These are phyloP conservation scores for Eimeria necatrix DNA, from an alignment of 169 alveolate genomes.

Conservation along the genomic window DNA sequence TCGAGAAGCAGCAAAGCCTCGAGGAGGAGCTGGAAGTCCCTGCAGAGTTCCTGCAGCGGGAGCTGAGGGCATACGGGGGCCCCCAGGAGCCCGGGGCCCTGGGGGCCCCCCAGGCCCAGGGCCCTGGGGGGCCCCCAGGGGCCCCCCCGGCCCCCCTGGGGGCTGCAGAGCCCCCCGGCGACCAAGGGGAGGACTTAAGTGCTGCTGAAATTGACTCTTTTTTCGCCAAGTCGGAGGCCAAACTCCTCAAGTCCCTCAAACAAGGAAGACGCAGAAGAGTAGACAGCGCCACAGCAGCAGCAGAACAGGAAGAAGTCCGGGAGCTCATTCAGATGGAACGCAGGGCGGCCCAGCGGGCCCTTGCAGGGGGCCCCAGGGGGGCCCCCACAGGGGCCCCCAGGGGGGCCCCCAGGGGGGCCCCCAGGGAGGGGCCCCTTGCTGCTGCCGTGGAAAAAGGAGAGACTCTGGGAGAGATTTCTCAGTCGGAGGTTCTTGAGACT, in stretches of 20 bases:
- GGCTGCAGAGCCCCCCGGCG: no score
- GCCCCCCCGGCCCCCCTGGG: no score
- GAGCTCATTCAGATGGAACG: no score
- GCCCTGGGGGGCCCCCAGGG: no score
- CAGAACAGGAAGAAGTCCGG: neutral
- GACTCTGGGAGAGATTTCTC: neutral
- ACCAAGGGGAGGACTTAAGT: neutral
- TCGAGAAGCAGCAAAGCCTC: neutral
- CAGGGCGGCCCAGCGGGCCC: no score
- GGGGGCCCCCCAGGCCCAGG: no score
- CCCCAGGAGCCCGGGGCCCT: neutral
- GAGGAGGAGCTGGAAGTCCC: neutral
- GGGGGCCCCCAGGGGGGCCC: no score
- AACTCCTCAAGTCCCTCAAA: neutral
- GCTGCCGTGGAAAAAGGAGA: neutral
- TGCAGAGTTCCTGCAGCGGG: constrained; percentile 18
- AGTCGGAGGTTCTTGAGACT: neutral
- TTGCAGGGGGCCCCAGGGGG: no score
- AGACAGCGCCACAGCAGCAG: constrained; percentile 11
- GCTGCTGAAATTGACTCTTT: neutral
- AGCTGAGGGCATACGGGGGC: neutral
- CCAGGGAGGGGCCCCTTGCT: no score
- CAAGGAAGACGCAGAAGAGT: neutral
- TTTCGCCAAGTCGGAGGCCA: constrained; percentile 22
- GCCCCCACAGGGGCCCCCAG: no score